phyloP scores from a whole-genome alignment of 2,329 filamentous ascomycete species.

The Clonostachys solani region DNA sequence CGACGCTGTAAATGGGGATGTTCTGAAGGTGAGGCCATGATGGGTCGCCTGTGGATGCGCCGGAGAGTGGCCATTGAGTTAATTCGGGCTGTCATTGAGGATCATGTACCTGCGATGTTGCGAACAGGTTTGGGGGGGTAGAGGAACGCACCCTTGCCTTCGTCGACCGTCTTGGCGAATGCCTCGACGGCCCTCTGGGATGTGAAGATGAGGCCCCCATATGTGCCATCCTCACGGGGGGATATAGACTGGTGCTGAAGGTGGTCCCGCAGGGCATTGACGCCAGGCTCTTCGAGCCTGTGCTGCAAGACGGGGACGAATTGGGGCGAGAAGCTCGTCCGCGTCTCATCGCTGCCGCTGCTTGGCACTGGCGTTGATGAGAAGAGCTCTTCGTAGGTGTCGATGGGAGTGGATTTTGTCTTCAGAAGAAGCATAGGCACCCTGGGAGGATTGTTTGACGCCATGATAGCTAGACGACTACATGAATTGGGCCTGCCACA shows the following conservation, averaged over 20 bases:
- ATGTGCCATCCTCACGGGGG: constrained; percentile 31
- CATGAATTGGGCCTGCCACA: too few species aligned
- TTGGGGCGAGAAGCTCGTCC: constrained; percentile 49
- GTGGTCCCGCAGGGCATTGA: constrained; percentile 45
- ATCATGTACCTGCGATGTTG: too few species aligned
- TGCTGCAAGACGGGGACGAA: constrained; percentile 80
- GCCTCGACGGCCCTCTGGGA: constrained; percentile 81
- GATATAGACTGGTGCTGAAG: constrained; percentile 41
- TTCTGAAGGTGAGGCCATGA: constrained; percentile 29
- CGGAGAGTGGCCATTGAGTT: too few species aligned
- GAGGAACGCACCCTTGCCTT: constrained; percentile 11
- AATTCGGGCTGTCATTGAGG: too few species aligned
- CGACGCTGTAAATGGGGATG: constrained; percentile 71
- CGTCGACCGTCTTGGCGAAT: constrained; percentile 59
- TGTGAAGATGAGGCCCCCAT: constrained; percentile 79
- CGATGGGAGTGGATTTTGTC: constrained; percentile 67
- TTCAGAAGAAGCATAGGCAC: constrained; percentile 67
- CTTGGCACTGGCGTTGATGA: constrained; percentile 15
- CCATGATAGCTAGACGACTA: too few species aligned
- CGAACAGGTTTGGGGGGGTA: constrained; percentile 24
- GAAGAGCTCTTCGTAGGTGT: constrained; percentile 71
- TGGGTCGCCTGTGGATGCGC: too few species aligned
- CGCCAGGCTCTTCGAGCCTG: constrained; percentile 55
- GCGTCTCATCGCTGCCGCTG: constrained; percentile 18
- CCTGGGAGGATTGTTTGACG: too few species aligned